These are phyloP conservation scores for Lagerstroemia speciosa DNA, from an alignment of 345 rosid species.

Conservation along the genomic window DNA sequence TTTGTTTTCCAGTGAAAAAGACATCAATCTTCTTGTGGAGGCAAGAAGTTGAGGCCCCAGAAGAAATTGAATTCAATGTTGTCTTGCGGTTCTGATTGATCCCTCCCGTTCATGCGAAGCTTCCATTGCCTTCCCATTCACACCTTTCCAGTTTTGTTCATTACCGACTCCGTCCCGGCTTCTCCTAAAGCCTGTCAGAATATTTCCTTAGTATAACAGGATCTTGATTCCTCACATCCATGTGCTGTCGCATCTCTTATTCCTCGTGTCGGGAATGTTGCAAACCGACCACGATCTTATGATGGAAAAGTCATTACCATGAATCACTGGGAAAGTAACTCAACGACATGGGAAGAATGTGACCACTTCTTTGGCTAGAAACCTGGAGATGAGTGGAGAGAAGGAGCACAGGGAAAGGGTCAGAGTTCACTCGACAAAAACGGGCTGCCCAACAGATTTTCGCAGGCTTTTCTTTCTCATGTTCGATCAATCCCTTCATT, in stretches of 20 bases:
- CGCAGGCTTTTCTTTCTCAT: background rate
- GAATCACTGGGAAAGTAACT: too few relatives aligned
- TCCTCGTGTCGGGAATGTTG: too few relatives aligned
- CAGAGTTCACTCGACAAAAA: background rate
- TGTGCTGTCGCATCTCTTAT: too few relatives aligned
- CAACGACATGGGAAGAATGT: background rate
- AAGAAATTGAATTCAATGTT: background rate
- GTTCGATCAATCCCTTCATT: background rate
- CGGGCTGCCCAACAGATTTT: background rate
- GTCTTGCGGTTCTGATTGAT: background rate
- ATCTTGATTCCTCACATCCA: too few relatives aligned
- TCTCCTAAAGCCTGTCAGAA: background rate
- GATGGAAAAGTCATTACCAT: too few relatives aligned
- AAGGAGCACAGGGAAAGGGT: background rate
- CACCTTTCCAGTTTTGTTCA: background rate
- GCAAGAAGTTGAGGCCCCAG: slow-evolving; percentile 8
- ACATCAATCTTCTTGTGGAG: background rate
- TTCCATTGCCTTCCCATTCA: background rate
- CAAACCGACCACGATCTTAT: too few relatives aligned
- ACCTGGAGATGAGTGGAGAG: too few relatives aligned
- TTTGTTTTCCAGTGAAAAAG: background rate
- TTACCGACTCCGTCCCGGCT: background rate
- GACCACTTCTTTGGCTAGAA: background rate
- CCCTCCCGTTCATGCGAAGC: background rate
- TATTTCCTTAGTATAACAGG: too few relatives aligned